These are phyloP conservation scores for Panicum hallii DNA, from an alignment of 202 grass and related monocot genomes.

Conservation along the genomic window DNA sequence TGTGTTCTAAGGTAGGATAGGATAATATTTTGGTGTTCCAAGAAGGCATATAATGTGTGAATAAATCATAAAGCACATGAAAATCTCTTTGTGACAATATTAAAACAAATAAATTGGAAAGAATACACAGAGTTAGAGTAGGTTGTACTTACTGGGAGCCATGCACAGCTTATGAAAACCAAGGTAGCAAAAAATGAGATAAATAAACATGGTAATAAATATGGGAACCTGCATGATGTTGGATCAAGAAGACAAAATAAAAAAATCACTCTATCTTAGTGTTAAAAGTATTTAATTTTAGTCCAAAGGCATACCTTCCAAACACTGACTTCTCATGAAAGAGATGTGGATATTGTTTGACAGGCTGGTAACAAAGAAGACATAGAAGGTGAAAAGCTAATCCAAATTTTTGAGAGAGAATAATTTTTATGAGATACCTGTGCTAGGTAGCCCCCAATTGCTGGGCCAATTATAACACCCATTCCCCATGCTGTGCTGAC, in stretches of 20 bases:
- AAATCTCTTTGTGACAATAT: background rate
- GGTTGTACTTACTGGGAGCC: conserved; percentile 69
- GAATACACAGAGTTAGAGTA: background rate
- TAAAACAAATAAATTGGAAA: background rate
- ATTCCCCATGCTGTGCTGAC: conserved; percentile 73
- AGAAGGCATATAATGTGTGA: background rate
- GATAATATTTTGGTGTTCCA: background rate
- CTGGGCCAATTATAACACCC: conserved; percentile 76
- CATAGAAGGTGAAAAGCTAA: conserved; percentile 21
- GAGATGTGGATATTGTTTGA: conserved; percentile 76
- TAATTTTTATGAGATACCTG: conserved; percentile 48
- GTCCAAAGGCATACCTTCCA: conserved; percentile 46
- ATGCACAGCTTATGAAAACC: conserved; percentile 66
- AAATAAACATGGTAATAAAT: conserved; percentile 73
- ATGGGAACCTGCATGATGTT: conserved; percentile 69
- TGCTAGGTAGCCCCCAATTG: conserved; percentile 76
- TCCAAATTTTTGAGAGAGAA: background rate
- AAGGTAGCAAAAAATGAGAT: conserved; percentile 62
- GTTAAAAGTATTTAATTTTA: background rate
- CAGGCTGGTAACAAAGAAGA: conserved; percentile 51
- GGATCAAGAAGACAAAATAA: background rate
- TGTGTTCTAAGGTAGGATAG: background rate
- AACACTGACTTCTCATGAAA: conserved; percentile 67
- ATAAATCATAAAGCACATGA: background rate
- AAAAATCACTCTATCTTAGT: background rate